Percentiles rank a stretch among this genome's conserved stretches.
phyloP scores from a whole-genome alignment of 768 basidiomycete species.

The Lactifluus volemus region DNA sequence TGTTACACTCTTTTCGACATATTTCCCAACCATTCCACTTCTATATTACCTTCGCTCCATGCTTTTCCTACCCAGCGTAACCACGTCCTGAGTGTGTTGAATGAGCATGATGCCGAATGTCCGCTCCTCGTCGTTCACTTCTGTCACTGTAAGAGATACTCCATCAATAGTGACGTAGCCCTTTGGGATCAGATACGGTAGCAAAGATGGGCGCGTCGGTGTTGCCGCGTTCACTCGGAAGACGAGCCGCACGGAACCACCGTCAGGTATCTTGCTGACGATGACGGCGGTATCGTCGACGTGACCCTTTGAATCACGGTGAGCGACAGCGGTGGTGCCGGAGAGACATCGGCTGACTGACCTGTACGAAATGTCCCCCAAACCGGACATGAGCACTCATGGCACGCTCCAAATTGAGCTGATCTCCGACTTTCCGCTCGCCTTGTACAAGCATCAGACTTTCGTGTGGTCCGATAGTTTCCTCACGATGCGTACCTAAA shows the following conservation, averaged over 20 bases:
- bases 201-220: conserved; percentile 47
- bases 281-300: conserved; percentile 85
- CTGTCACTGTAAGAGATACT: conserved; percentile 83
- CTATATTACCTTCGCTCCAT: conserved; percentile 86
- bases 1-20: conserved; percentile 74
- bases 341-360: conserved; percentile 28
- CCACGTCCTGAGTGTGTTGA: conserved; percentile 83
- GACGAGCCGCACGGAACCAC: conserved; percentile 77
- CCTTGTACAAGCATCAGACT: conserved; percentile 36
- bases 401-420: conserved; percentile 89
- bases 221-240: conserved; percentile 69
- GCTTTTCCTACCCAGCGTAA: conserved; percentile 67
- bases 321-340: background rate
- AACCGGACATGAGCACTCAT: conserved; percentile 89
- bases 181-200: conserved; percentile 84
- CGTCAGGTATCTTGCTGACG: conserved; percentile 56
- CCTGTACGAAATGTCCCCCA: conserved; percentile 98
- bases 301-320: conserved; percentile 55
- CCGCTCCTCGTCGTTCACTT: conserved; percentile 51
- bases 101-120: conserved; percentile 93
- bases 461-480: background rate
- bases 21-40: conserved; percentile 95
- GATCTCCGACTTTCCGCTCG: conserved; percentile 65
- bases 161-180: conserved; percentile 95
- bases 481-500: conserved; percentile 47